These are phyloP conservation scores for Silene uniflora DNA, from an alignment of 148 eudicot species.

Conservation along the genomic window DNA sequence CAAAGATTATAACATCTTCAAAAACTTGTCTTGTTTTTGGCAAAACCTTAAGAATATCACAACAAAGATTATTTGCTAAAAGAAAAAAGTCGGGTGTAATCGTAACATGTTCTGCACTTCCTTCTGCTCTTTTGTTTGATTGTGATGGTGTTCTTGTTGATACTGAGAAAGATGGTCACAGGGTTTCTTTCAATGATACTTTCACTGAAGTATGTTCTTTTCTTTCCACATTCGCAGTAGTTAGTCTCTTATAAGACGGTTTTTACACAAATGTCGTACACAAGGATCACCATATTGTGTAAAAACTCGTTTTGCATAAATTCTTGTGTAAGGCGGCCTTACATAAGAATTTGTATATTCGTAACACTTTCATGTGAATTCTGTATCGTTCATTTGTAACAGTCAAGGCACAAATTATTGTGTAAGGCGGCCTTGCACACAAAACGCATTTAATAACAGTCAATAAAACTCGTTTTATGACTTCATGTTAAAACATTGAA, in stretches of 20 bases:
- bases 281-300: no score
- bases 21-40: constrained; percentile 23
- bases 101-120: constrained; percentile 43
- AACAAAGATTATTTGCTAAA: neutral
- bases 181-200: constrained; percentile 92
- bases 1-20: constrained; percentile 14
- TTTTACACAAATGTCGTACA: no score
- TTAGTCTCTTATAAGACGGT: no score
- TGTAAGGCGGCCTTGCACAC: no score
- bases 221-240: neutral
- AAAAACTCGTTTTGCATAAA: no score
- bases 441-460: no score
- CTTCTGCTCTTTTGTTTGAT: constrained; percentile 84
- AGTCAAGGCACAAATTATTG: no score
- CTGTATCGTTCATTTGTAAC: no score
- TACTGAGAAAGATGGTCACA: constrained; percentile 93
- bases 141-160: constrained; percentile 98
- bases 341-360: no score
- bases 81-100: constrained; percentile 6
- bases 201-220: constrained; percentile 60
- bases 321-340: no score
- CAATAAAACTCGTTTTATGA: no score
- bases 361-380: no score
- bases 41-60: constrained; percentile 6
- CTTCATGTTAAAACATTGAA: constrained; percentile 19